Evolutionary conservation across 2,329 filamentous ascomycete species (phyloP).

Genomic region (Phymatotrichopsis omnivora): DNA sequence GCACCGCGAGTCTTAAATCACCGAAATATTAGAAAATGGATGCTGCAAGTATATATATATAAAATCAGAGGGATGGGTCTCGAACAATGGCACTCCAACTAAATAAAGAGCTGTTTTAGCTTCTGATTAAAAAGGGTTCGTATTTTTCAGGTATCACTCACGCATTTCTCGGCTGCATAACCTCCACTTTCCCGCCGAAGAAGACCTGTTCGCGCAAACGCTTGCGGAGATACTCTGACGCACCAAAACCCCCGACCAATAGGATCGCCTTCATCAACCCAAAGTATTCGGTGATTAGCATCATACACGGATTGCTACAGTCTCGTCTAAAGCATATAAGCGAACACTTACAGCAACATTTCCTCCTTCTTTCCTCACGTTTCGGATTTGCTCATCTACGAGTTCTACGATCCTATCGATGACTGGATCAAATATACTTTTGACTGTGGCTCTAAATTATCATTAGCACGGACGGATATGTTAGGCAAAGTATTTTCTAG

Average conservation of each 20-base stretch:
- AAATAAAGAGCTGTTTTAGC: background rate
- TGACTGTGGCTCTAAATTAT: no score
- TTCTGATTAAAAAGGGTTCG: background rate
- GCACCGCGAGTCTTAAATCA: conserved; percentile 16
- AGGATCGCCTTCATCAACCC: conserved; percentile 21
- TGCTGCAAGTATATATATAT: no score
- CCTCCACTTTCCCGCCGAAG: background rate
- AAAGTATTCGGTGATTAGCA: no score
- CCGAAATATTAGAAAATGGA: no score
- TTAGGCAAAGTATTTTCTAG: background rate
- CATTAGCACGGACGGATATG: conserved; percentile 48
- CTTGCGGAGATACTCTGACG: conserved; percentile 20
- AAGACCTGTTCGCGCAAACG: conserved; percentile 1
- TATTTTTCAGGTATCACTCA: conserved; percentile 1
- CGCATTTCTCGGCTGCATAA: conserved; percentile 19
- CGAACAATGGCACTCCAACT: conserved; percentile 21
- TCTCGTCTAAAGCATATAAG: conserved; percentile 1
- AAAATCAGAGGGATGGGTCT: no score
- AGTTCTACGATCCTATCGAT: conserved; percentile 27
- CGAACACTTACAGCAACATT: conserved; percentile 15
- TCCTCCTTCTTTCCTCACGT: conserved; percentile 23
- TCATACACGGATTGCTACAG: background rate
- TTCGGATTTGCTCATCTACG: conserved; percentile 29
- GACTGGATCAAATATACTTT: conserved; percentile 29
- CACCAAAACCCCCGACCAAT: conserved; percentile 24